Base-by-base conservation (phyloP, 1,284 basidiomycete species). In the Trichosporon sp. region DNA sequence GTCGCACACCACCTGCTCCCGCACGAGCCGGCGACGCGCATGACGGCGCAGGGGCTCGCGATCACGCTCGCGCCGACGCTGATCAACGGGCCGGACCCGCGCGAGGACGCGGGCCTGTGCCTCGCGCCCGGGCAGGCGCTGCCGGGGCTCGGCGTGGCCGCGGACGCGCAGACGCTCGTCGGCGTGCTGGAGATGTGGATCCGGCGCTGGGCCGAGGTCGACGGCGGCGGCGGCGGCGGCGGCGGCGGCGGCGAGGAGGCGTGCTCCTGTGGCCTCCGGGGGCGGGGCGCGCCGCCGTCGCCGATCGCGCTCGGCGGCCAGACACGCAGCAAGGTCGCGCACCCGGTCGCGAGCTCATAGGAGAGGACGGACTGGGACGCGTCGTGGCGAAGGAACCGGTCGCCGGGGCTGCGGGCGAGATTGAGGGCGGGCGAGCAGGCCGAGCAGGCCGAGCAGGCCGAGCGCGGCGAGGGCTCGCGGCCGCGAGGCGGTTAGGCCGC, bases 181-280 rank as follows among this genome's bases (percentile, higher is more conserved):
- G 79, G 79, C 2, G 35, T 80, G 13, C 65, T 81, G 62, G 74
- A 77, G 63, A 70, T 77, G 65, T 79, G 75, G 75, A 79, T 80
- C 47, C 23, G 27, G 23, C 21, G 74, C 13, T 75, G 68, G 53
- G 62, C 72, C 1, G 34, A 44, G 1, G 67, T 75, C 1, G 58
- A n/a, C n/a, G 68, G 32, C 32, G 47, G 23, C 7, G 2, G 7
- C 2, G 8, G 2, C 2, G 47, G n/a, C 1, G 58, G 13, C n/a
- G 68, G 32, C 32, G 47, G 23, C 7, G 2, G 7, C 2, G 8
- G 2, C 2, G 47, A 6, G 2, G 23, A 21, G 21, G 9, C 3
- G 47, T 51, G 47, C 21, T 9, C 11, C 15, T 51, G 47, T 25
- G 47, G 21, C 3, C 9, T 51, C 15, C 9, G 23, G 21, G 47